phyloP scores from a whole-genome alignment of 2,329 filamentous ascomycete genomes.

The Biscogniauxia marginata region DNA sequence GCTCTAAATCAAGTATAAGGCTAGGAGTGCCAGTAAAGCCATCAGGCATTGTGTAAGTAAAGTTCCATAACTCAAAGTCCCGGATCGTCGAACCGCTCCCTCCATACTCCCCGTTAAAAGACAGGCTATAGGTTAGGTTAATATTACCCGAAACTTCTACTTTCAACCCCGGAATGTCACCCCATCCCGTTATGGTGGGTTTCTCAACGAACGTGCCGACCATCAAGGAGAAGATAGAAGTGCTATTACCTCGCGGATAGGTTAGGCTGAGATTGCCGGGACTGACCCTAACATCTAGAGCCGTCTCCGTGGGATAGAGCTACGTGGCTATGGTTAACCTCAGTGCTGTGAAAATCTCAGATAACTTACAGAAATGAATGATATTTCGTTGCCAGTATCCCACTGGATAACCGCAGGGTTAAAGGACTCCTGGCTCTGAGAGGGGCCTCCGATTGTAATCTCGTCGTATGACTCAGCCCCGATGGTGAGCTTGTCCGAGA shows the following conservation, averaged over 20 bases:
- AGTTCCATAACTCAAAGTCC: constrained; percentile 46
- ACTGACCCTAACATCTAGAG: constrained; percentile 41
- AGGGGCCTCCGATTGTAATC: constrained; percentile 53
- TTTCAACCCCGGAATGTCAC: constrained; percentile 47
- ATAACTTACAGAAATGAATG: constrained; percentile 32
- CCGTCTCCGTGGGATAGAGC: constrained; percentile 39
- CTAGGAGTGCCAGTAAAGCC: background rate
- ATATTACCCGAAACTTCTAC: constrained; percentile 47
- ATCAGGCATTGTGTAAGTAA: background rate
- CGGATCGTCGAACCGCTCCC: constrained; percentile 31
- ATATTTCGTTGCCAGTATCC: constrained; percentile 41
- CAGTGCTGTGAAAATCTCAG: too few relatives aligned
- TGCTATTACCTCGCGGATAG: constrained; percentile 51
- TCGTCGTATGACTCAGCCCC: constrained; percentile 59
- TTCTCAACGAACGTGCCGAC: constrained; percentile 46
- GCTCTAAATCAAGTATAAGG: background rate
- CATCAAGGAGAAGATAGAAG: constrained; percentile 50
- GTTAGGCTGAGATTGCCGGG: constrained; percentile 46
- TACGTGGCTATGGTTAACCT: too few relatives aligned
- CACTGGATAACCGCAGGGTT: constrained; percentile 62
- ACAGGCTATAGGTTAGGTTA: constrained; percentile 37
- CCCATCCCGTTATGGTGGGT: constrained; percentile 44
- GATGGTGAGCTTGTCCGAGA: constrained; percentile 56
- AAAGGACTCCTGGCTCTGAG: constrained; percentile 50
- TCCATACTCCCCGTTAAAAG: constrained; percentile 42